phyloP scores from a whole-genome alignment of 2,329 filamentous ascomycete genomes.

The Thelonectria discophora region DNA sequence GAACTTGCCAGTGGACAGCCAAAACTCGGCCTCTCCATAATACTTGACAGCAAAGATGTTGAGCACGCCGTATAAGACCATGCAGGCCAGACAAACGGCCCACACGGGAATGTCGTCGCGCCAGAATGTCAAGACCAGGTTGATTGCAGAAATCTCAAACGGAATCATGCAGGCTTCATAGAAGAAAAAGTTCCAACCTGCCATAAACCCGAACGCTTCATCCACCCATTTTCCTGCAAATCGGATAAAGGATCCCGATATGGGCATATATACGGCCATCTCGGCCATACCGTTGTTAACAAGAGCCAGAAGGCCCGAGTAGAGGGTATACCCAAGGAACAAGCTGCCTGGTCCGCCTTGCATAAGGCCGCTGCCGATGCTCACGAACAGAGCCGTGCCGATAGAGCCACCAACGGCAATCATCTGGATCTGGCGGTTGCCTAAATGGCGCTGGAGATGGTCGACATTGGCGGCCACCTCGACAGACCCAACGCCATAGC shows the following conservation, averaged over 20 bases:
- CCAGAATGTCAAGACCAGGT: slow-evolving; percentile 49
- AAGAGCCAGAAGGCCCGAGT: slow-evolving; percentile 50
- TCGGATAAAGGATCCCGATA: slow-evolving; percentile 57
- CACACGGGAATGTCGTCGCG: slow-evolving; percentile 29
- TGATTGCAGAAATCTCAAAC: slow-evolving; percentile 57
- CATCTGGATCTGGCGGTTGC: slow-evolving; percentile 53
- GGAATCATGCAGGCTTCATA: slow-evolving; percentile 60
- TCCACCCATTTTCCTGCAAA: slow-evolving; percentile 58
- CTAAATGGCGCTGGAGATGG: slow-evolving; percentile 10
- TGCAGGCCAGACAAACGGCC: too few relatives aligned
- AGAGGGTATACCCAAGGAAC: slow-evolving; percentile 53
- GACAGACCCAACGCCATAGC: too few relatives aligned
- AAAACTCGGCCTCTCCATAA: slow-evolving; percentile 62
- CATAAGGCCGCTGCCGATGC: slow-evolving; percentile 52
- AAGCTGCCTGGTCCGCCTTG: slow-evolving; percentile 48
- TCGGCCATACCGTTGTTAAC: slow-evolving; percentile 59
- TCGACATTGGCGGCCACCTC: slow-evolving; percentile 3
- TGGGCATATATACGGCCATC: slow-evolving; percentile 55
- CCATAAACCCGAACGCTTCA: slow-evolving; percentile 56
- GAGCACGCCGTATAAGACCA: background rate
- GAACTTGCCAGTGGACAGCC: slow-evolving; percentile 58
- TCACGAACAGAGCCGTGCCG: slow-evolving; percentile 45
- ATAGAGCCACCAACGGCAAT: slow-evolving; percentile 62
- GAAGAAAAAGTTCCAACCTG: slow-evolving; percentile 60
- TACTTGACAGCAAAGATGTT: slow-evolving; percentile 49